Evolutionary conservation across 129 eudicot species (phyloP).

Genomic region (Artemisia annua): DNA sequence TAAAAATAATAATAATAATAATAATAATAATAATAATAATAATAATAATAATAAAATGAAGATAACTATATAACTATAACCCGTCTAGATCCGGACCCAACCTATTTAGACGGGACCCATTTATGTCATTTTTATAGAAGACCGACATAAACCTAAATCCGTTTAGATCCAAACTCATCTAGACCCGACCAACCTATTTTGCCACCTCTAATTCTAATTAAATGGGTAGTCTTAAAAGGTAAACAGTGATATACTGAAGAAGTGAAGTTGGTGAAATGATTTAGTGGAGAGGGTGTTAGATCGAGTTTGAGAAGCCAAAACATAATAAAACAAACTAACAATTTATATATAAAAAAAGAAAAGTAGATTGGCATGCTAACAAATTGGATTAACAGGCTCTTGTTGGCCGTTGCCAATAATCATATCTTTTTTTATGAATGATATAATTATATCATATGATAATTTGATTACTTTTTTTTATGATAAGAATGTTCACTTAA

Average conservation of each 20-base stretch:
- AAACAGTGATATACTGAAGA: not conserved
- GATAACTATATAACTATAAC: too few relatives aligned
- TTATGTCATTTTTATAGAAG: too few relatives aligned
- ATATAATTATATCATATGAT: not conserved
- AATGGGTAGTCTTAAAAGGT: not conserved
- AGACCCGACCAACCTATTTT: too few relatives aligned
- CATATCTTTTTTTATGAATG: not conserved
- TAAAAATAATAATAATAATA: too few relatives aligned
- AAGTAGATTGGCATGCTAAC: not conserved
- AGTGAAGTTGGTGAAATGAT: slow-evolving; percentile 45
- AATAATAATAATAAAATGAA: too few relatives aligned
- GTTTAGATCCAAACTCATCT: too few relatives aligned
- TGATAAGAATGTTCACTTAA: not conserved
- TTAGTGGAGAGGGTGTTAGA: slow-evolving; percentile 30
- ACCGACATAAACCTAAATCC: too few relatives aligned
- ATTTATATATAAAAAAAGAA: not conserved
- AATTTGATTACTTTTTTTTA: not conserved
- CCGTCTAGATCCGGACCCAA: too few relatives aligned
- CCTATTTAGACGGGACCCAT: too few relatives aligned
- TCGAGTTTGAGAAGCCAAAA: slow-evolving; percentile 25
- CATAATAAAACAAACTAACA: not conserved
- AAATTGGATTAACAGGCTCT: slow-evolving; percentile 4
- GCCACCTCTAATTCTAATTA: too few relatives aligned
- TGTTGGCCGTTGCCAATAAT: not conserved
- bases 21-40: too few relatives aligned